A percentile compares a stretch with the other conserved stretches of the same genome.
Evolutionary conservation across 129 eudicot genomes (phyloP).

Genomic region (Chrysanthemum seticuspe): DNA sequence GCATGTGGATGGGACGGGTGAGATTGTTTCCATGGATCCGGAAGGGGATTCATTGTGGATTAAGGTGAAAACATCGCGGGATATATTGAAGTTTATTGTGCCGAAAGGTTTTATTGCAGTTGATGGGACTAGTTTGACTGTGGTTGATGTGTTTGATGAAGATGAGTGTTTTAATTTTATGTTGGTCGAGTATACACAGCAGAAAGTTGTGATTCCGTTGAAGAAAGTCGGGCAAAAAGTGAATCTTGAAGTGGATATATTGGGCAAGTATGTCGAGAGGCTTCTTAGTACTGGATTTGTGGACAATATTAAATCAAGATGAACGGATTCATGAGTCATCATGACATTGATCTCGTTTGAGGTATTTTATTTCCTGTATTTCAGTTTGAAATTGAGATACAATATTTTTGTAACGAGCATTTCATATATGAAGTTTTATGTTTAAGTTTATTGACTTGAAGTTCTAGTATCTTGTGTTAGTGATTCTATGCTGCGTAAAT

Average conservation of each 20-base stretch:
- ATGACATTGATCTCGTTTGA: background rate
- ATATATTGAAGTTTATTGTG: constrained; percentile 78
- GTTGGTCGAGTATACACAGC: constrained; percentile 94
- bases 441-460: background rate
- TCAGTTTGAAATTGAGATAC: constrained; percentile 1
- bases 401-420: background rate
- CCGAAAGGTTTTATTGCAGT: constrained; percentile 89
- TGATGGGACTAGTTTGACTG: constrained; percentile 95
- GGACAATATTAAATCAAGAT: constrained; percentile 42
- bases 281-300: constrained; percentile 69
- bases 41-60: constrained; percentile 96
- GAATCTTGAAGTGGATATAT: constrained; percentile 90
- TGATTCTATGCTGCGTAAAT: background rate
- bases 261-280: constrained; percentile 92
- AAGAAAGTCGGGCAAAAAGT: constrained; percentile 88
- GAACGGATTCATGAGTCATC: constrained; percentile 8
- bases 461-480: background rate
- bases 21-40: constrained; percentile 52
- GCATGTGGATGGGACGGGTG: constrained; percentile 91
- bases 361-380: constrained; percentile 2
- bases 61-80: constrained; percentile 66
- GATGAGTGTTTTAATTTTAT: constrained; percentile 77
- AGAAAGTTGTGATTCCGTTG: constrained; percentile 78
- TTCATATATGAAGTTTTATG: background rate
- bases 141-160: constrained; percentile 80